These are phyloP conservation scores for Picochlorum costavermella DNA, from an alignment of 139 green algal species.

Conservation along the genomic window DNA sequence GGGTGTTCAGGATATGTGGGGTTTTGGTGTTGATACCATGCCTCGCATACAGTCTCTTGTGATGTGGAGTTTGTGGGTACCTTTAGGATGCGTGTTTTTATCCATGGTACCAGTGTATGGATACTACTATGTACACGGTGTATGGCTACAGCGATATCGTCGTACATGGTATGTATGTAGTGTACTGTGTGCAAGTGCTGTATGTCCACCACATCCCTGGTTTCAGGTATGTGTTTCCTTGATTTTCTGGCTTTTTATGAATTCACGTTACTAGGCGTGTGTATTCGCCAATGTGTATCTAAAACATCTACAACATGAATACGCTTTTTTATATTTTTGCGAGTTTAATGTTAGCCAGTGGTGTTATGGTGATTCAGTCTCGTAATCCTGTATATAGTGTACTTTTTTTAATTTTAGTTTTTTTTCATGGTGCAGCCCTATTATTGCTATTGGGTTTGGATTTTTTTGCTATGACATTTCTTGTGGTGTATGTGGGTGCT, in stretches of 20 bases:
- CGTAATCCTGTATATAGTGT: slow-evolving; percentile 42
- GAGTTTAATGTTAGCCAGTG: slow-evolving; percentile 35
- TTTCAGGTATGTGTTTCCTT: not conserved
- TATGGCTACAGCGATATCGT: not conserved
- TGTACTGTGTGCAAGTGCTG: not conserved
- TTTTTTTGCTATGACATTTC: slow-evolving; percentile 43
- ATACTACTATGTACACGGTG: not conserved
- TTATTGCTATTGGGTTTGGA: slow-evolving; percentile 44
- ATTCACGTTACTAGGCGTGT: slow-evolving; percentile 9
- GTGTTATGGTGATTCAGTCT: slow-evolving; percentile 47
- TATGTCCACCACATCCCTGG: slow-evolving; percentile 1
- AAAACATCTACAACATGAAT: slow-evolving; percentile 25
- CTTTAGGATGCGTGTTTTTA: too few relatives aligned
- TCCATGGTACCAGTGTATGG: too few relatives aligned
- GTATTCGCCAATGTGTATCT: slow-evolving; percentile 10
- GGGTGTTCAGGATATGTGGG: not conserved
- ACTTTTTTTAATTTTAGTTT: slow-evolving; percentile 54
- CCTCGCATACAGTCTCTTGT: not conserved
- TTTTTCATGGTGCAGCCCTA: slow-evolving; percentile 44
- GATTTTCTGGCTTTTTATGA: slow-evolving; percentile 10
- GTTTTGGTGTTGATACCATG: not conserved
- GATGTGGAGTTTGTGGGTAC: too few relatives aligned
- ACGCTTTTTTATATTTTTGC: slow-evolving; percentile 52
- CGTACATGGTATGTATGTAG: not conserved
- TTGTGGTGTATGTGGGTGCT: slow-evolving; percentile 62